Base-by-base conservation (phyloP, 2,329 filamentous ascomycete species). In the Orbilia oligospora region DNA sequence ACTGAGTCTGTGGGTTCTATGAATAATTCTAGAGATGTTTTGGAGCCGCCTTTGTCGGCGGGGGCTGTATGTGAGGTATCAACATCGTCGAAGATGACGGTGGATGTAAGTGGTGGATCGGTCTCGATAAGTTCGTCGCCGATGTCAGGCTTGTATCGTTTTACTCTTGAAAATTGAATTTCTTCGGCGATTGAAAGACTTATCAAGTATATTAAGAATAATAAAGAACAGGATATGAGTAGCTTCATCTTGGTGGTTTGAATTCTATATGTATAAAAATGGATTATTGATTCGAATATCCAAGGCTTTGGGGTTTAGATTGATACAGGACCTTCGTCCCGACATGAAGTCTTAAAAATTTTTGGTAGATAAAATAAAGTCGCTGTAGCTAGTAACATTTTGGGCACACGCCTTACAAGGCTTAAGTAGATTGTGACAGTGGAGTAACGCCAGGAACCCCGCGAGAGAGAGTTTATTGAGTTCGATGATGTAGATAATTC, bases 401-500 rank as follows among this genome's bases (percentile, higher is more conserved):
- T 1, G 6, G 0, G 5, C 41, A 24, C 9, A 3, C 9, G 18
- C 55, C 55, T 44, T 61, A 24, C 41, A 61, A 61, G 55, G 33
- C 20, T 41, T 1, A 38, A 38, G 24, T 24, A 10, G 33, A 18
- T 3, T 14, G 24, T 56, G 3, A 22, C 5, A 46, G 41, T 3
- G 27, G 3, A 8, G 24, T 16, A 24, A 41, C 53, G 16, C 24
- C 55, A 61, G 36, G 55, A 24, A 16, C 27, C 3, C 6, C 46
- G 5, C 27, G 18, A 41, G 61, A 66, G 70, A 72, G 70, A 61
- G 61, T 49, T 61, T 66, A 72, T 72, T 72, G 70, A 72, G 70
- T 66, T 72, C n/a, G 14, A 72, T 66, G 55, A 58, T 72, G 18
- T 46, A 49, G n/a, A n/a, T n/a, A n/a, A n/a, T n/a, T n/a, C n/a